phyloP scores from a whole-genome alignment of 768 basidiomycete genomes.

The Mycena filopes region DNA sequence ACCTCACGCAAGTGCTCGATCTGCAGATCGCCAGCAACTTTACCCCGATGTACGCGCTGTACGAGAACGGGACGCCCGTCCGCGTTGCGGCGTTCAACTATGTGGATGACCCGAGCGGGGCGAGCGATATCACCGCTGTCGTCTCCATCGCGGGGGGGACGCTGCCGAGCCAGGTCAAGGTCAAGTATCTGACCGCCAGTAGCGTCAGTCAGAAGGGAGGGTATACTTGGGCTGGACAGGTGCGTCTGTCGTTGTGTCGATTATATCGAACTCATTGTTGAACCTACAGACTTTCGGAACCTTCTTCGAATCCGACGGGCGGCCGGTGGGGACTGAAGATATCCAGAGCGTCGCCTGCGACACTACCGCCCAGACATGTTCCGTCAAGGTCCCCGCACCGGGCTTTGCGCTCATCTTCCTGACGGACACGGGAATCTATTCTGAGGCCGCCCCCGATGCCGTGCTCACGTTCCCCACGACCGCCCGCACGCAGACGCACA shows the following conservation, averaged over 20 bases:
- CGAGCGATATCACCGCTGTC: conserved; percentile 51
- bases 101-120: conserved; percentile 53
- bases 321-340: conserved; percentile 62
- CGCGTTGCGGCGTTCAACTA: conserved; percentile 61
- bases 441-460: conserved; percentile 39
- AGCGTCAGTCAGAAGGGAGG: conserved; percentile 69
- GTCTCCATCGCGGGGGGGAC: conserved; percentile 57
- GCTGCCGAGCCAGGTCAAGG: conserved; percentile 56
- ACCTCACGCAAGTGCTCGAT: conserved; percentile 53
- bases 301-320: conserved; percentile 73
- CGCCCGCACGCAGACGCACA: conserved; percentile 62
- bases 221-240: conserved; percentile 84
- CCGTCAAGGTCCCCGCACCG: conserved; percentile 73
- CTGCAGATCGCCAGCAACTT: conserved; percentile 46
- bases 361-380: conserved; percentile 60
- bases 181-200: conserved; percentile 61
- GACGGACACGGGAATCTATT: conserved; percentile 50
- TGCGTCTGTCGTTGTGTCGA: conserved; percentile 37
- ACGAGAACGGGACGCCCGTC: conserved; percentile 39
- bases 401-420: conserved; percentile 83
- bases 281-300: conserved; percentile 66
- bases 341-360: conserved; percentile 72
- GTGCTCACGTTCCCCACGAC: conserved; percentile 67
- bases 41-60: conserved; percentile 57
- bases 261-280: not conserved